Conservation (phyloP, 768 basidiomycete species). For the Rhodotorula kratochvilovae region DNA sequence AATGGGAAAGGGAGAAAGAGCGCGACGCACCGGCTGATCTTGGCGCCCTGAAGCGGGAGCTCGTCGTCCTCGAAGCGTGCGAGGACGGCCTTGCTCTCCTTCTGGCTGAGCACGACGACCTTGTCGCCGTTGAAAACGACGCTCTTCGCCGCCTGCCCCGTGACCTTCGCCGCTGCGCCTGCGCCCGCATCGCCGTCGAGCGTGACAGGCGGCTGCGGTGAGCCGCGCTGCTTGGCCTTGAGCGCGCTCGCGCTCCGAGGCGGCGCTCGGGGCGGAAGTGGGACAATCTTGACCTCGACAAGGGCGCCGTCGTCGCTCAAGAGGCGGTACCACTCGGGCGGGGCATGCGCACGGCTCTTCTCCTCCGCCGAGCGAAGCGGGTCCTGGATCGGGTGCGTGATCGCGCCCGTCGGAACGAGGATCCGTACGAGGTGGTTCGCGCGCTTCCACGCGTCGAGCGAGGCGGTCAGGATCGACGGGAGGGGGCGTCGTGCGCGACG, state of each 20-base stretch:
- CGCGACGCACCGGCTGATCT: conserved; percentile 33
- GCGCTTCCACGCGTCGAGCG: conserved; percentile 54
- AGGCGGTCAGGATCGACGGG: conserved; percentile 58
- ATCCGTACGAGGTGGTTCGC: conserved; percentile 69
- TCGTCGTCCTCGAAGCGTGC: conserved; percentile 71
- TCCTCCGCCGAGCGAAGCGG: conserved; percentile 72
- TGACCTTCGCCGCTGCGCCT: conserved; percentile 12
- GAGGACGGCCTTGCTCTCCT: conserved; percentile 52
- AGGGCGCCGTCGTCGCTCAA: conserved; percentile 57
- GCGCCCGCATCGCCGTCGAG: neutral
- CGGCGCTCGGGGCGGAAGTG: conserved; percentile 47
- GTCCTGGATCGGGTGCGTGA: conserved; percentile 69
- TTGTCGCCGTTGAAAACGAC: conserved; percentile 50
- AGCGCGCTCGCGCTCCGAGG: neutral
- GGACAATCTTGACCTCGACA: conserved; percentile 59
- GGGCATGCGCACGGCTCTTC: conserved; percentile 47
- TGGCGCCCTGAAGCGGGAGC: conserved; percentile 57
- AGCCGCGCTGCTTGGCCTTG: conserved; percentile 1
- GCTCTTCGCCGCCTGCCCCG: conserved; percentile 12
- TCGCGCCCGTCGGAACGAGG: conserved; percentile 75
- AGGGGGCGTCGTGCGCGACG: conserved; percentile 69
- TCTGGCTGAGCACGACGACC: conserved; percentile 61
- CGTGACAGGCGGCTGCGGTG: neutral
- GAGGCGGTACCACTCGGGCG: conserved; percentile 57
- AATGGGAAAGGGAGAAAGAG: neutral